Evolutionary conservation across 1,284 basidiomycete species (phyloP), one percentile per base, ranked within the genome.

Genomic region (Phenoliferia sp.): DNA sequence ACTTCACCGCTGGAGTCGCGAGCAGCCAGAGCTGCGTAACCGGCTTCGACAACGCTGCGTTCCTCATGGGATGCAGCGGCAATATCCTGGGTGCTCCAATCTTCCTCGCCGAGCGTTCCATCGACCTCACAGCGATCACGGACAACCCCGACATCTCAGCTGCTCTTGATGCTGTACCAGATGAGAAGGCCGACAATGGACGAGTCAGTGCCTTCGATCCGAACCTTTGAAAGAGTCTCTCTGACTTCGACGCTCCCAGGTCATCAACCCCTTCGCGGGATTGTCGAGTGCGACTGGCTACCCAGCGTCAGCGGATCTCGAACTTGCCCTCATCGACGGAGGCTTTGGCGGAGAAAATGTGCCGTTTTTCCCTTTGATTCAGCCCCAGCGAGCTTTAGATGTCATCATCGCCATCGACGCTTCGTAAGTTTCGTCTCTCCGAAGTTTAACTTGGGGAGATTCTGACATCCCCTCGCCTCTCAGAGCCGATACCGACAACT

Each of bases 391-490:
- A 3, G 26, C 5, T 26, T 16, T 55, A 4, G 54, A 55, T 29
- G 54, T 55, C 28, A 55, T 55, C 28, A 55, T 55, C 54, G 55
- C 55, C 4, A 57, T 57, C 55, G 55, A 57, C 55, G 55, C 15
- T 3, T 29, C 28, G 48, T 52, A 22, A 22, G 6, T 6, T 12
- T 52, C 48, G 6, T 12, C 28, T 17, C 17, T 50, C 17, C 48
- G 48, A 12, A 22, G 12, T 7, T 28, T 28, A n/a, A n/a, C n/a
- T n/a, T n/a, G n/a, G n/a, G n/a, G n/a, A n/a, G 19, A 10, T 26
- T 50, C 44, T 50, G 19, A 17, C 17, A n/a, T 9, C n/a, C 48
- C 3, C 17, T 2, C 7, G 7, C 7, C 9, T 1, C 7, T 6
- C 48, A 52, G 48, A 9, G 55, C 55, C 5, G 55, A 57, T 33